Base-by-base conservation (phyloP, 129 eudicot species). In the Flaveria sonorensis region DNA sequence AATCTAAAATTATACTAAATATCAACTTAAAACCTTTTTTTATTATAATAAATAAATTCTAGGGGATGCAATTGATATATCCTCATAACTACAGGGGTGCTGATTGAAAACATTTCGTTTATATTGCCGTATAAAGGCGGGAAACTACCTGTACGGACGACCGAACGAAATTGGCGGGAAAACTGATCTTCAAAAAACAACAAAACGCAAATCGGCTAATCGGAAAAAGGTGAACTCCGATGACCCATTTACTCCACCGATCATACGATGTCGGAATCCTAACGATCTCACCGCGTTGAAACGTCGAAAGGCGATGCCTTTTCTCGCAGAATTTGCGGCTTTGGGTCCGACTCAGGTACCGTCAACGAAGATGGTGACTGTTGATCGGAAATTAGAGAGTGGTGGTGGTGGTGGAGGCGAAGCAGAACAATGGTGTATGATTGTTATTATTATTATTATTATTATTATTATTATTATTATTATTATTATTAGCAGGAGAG, bases 81-180 rank as follows among this genome's bases (percentile, higher is more conserved):
- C 16, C 46, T 30, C 19, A 53, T 45, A 81, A 81, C 10, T 18
- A 67, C 40, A 45, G 39, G 84, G 83, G 83, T 64, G 65, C 52
- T 66, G 21, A 55, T 4, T 74, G 75, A 67, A 79, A 74, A 57
- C 68, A 74, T 24, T 28, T 21, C 16, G 20, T 73, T 80, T 20
- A 32, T 32, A 66, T 28, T 11, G 24, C 59, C 6, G 15, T 24
- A 48, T 69, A 19, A 40, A 32, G 73, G 85, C 85, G 85, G 85
- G 85, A 81, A 81, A 36, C 68, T 81, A 70, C 71, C 74, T 71
- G 66, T 65, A 61, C 72, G 26, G 61, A 21, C 16, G 0, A 26
- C 2, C 46, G 11, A 73, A 72, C 64, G 32, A 68, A 68, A 21
- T 75, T 81, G 77, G 84, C 84, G 84, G 81, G 81, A 76, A 75